Evolutionary conservation across 2,329 filamentous ascomycete genomes (phyloP).

Genomic region (Setomelanomma holmii): DNA sequence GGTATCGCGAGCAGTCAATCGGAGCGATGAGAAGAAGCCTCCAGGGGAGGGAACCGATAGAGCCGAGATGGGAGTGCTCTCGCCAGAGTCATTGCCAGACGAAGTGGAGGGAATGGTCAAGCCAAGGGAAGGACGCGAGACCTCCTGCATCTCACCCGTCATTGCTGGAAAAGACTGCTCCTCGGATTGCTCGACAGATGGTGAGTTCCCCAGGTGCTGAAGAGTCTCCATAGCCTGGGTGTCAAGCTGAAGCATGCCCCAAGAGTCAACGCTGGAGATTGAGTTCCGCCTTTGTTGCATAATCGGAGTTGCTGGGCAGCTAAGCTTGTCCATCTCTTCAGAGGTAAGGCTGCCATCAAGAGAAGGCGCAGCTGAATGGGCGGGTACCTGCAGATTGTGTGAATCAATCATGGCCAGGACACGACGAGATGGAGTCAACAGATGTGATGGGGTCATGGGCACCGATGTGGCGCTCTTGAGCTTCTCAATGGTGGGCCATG

Average conservation of each 20-base stretch:
- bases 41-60: slow-evolving; percentile 91
- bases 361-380: slow-evolving; percentile 81
- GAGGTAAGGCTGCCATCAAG: slow-evolving; percentile 88
- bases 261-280: slow-evolving; percentile 65
- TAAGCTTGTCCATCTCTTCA: slow-evolving; percentile 83
- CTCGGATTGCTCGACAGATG: slow-evolving; percentile 28
- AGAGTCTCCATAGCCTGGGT: slow-evolving; percentile 82
- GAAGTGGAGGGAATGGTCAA: slow-evolving; percentile 33
- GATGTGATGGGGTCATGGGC: slow-evolving; percentile 52
- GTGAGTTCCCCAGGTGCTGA: slow-evolving; percentile 66
- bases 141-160: slow-evolving; percentile 68
- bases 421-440: slow-evolving; percentile 77
- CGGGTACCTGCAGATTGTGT: slow-evolving; percentile 68
- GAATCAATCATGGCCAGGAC: slow-evolving; percentile 73
- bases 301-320: slow-evolving; percentile 84
- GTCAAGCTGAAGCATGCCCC: slow-evolving; percentile 70
- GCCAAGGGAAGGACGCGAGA: slow-evolving; percentile 58
- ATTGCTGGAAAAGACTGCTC: slow-evolving; percentile 41
- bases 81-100: slow-evolving; percentile 45
- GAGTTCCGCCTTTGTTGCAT: slow-evolving; percentile 46
- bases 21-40: slow-evolving; percentile 88
- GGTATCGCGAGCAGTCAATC: slow-evolving; percentile 75
- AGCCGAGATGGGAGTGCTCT: slow-evolving; percentile 72
- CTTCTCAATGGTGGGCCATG: slow-evolving; percentile 64
- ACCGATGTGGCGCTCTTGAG: slow-evolving; percentile 62